Evolutionary conservation across 2,329 filamentous ascomycete genomes (phyloP), one percentile per base, ranked within the genome.

Genomic region (Diaporthe citri): DNA sequence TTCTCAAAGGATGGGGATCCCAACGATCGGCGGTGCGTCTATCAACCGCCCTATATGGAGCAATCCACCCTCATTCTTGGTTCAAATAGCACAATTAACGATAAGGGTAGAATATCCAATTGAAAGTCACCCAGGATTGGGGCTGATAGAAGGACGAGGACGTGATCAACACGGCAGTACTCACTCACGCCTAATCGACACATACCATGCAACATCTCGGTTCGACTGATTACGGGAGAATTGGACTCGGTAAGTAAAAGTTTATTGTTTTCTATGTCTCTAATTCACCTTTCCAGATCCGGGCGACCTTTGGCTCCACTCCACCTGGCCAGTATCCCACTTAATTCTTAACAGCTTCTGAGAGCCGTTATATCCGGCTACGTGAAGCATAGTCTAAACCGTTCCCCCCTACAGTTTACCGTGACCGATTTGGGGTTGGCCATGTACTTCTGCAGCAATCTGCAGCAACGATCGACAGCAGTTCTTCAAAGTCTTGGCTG

Each of bases 161-260:
- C 22, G 56, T 39, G 22, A 39, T 59, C 31, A 13, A 59, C 56
- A 59, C 2, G 20, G 56, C 8, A 57, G 31, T 20, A 10, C 25
- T 6, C 17, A 59, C 31, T n/a, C 56, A 17, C 15, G 20, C 20
- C 34, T 2, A 13, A 22, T n/a, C 20, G 20, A 59, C 56, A 57
- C 22, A 59, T 59, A 34, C 34, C 31, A 57, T n/a, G 17, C 17
- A 22, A 57, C 31, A 12, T 36, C 56, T 36, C 31, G 34, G 20
- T 20, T 15, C 9, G 20, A 1, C 8, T n/a, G 12, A 15, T 3
- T n/a, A 9, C 10, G 4, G 10, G 20, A 6, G 2, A 12, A 12
- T n/a, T n/a, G 31, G 4, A 13, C n/a, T 36, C 2, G 31, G 3
- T 20, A 20, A 0, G 7, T 7, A 22, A n/a, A 39, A n/a, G 2